Conservation (phyloP, 192 early-diverging fungal genomes). For the Linnemannia hyalina region DNA sequence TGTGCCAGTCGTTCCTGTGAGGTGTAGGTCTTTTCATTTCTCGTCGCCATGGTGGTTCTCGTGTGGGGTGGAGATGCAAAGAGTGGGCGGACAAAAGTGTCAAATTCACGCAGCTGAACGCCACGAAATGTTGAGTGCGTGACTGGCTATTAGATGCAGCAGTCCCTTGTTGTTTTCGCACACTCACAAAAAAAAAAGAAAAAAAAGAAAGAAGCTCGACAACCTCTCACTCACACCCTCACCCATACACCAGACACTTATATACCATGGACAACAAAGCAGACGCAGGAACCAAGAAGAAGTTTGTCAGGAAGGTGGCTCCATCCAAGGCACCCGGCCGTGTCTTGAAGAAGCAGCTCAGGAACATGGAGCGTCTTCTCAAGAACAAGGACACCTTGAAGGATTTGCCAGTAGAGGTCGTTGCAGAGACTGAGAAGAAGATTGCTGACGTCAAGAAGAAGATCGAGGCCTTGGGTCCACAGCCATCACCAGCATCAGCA, state of each 20-base stretch:
- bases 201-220: not conserved
- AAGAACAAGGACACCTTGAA: constrained; percentile 42
- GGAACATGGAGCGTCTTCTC: constrained; percentile 45
- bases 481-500: not conserved
- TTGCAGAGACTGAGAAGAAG: constrained; percentile 38
- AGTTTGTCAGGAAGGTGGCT: constrained; percentile 26
- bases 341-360: constrained; percentile 39
- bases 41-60: constrained; percentile 17
- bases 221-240: not conserved
- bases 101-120: not conserved
- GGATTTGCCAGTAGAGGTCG: constrained; percentile 35
- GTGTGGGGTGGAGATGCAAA: not conserved
- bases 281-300: constrained; percentile 17
- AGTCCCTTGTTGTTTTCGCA: not conserved
- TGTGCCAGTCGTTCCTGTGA: constrained; percentile 30
- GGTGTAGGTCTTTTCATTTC: not conserved
- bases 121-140: not conserved
- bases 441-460: constrained; percentile 33
- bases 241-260: not conserved
- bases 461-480: constrained; percentile 24
- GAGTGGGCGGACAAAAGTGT: not conserved
- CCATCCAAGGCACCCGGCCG: constrained; percentile 50
- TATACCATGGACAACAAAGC: constrained; percentile 19
- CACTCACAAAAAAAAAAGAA: not conserved
- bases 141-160: not conserved